Base-by-base conservation (phyloP, 176 grass and related monocot species). In the Carex littledalei region DNA sequence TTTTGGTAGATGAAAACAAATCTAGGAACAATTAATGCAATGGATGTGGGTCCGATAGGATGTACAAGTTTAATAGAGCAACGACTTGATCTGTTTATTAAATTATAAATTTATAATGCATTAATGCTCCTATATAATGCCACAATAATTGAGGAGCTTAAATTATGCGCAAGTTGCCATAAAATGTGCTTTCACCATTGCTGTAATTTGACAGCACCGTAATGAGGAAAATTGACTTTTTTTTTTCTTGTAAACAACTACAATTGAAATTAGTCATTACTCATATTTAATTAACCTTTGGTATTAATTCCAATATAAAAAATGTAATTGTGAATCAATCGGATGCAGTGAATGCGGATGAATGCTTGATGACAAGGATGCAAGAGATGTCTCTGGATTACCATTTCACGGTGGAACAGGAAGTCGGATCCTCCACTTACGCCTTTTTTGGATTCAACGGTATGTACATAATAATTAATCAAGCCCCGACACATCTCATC, bases 341-440 rank as follows among this genome's bases (percentile, higher is more conserved):
- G 13, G 62, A 83, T 87, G 63, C 86, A 95, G 93, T 92, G 54
- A 91, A 92, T 67, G 65, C 89, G n/a, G 56, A 92, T 70, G 92
- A 94, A 82, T 94, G 90, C 57, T 84, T 94, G 86, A 90, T 94
- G 92, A 92, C 92, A 39, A 92, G 90, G 63, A 92, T 94, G 88
- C 92, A 94, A 83, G 92, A 94, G 81, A 94, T 94, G 90, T 94
- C 92, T 41, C 21, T 94, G 76, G 90, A 94, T 81, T 94, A 94
- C 84, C 92, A 94, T 86, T 94, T 92, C 32, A 90, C 84, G 7
- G 88, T 94, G 62, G 92, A 94, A 80, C 92, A 94, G 77, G 90
- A 94, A 83, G 89, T 81, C 15, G 92, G 92, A 6, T 94, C 92
- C 18, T 87, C 88, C 12, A 76, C 71, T 17, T 84, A 90, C 24